phyloP scores from a whole-genome alignment of 2,329 filamentous ascomycete species.

The Alternaria sp. region DNA sequence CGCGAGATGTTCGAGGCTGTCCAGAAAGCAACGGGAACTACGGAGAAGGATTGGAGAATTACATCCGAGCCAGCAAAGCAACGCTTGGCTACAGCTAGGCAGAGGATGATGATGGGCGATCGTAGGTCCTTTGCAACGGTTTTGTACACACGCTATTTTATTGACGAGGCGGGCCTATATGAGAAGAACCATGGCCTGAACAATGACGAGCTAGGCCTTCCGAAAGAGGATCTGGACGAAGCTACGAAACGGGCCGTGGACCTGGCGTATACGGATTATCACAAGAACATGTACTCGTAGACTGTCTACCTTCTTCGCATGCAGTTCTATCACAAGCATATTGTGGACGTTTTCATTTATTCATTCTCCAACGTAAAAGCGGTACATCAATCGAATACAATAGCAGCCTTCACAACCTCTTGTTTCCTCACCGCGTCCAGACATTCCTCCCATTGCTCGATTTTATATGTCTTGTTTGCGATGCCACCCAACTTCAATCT shows the following conservation, averaged over 20 bases:
- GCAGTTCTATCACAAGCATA: background rate
- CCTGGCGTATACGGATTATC: constrained; percentile 15
- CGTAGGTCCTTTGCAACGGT: constrained; percentile 55
- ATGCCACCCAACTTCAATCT: constrained; percentile 72
- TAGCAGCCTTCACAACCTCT: constrained; percentile 76
- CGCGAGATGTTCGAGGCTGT: constrained; percentile 48
- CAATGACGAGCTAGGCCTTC: constrained; percentile 66
- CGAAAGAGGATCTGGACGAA: constrained; percentile 67
- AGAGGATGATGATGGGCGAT: constrained; percentile 56
- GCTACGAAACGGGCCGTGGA: constrained; percentile 53
- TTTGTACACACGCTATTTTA: constrained; percentile 65
- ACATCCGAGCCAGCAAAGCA: constrained; percentile 54
- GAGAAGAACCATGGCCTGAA: constrained; percentile 49
- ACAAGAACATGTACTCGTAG: constrained; percentile 6
- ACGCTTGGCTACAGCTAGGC: constrained; percentile 60
- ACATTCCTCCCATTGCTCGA: constrained; percentile 77
- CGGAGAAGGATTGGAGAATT: constrained; percentile 49
- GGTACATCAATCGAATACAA: constrained; percentile 65
- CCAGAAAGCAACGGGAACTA: constrained; percentile 44
- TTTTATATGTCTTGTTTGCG: constrained; percentile 75
- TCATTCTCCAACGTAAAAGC: background rate
- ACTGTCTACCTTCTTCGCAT: background rate
- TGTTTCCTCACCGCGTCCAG: constrained; percentile 76
- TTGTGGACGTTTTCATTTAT: background rate
- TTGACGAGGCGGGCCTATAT: constrained; percentile 35